Percentiles rank a stretch among this genome's conserved stretches.
Conservation (phyloP, 805 yeast species). For the Saturnispora hagleri region DNA sequence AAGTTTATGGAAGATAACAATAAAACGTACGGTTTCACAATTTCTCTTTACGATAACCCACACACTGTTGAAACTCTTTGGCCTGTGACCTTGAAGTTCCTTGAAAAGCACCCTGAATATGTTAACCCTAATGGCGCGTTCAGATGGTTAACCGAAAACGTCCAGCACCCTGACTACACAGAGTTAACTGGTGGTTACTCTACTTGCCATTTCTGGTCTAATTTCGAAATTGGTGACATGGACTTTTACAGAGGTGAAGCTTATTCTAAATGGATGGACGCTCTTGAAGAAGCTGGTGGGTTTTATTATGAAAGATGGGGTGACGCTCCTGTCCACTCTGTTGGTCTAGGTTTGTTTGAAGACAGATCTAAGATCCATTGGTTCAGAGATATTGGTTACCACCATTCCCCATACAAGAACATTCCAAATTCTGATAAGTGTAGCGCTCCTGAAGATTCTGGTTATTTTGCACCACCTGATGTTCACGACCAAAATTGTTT, state of each 20-base stretch:
- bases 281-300: constrained; percentile 65
- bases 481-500: constrained; percentile 28
- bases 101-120: constrained; percentile 51
- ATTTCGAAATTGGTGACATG: constrained; percentile 79
- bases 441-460: constrained; percentile 26
- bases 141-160: constrained; percentile 44
- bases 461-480: constrained; percentile 28
- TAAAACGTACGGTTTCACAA: constrained; percentile 68
- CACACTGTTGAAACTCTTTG: constrained; percentile 56
- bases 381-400: constrained; percentile 79
- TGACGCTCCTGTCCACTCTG: constrained; percentile 82
- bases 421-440: constrained; percentile 65
- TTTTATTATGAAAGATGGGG: constrained; percentile 92
- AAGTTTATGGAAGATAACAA: constrained; percentile 60
- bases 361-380: constrained; percentile 68
- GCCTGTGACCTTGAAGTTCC: constrained; percentile 58
- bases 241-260: constrained; percentile 69
- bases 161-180: constrained; percentile 40
- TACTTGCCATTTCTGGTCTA: constrained; percentile 81
- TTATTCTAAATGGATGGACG: constrained; percentile 56
- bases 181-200: constrained; percentile 37
- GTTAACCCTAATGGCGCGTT: constrained; percentile 49
- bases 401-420: constrained; percentile 64
- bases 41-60: constrained; percentile 64
- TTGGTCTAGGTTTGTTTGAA: constrained; percentile 66